These are phyloP conservation scores for Solanum chiquidenum DNA, from an alignment of 257 asterid genomes.

Conservation along the genomic window DNA sequence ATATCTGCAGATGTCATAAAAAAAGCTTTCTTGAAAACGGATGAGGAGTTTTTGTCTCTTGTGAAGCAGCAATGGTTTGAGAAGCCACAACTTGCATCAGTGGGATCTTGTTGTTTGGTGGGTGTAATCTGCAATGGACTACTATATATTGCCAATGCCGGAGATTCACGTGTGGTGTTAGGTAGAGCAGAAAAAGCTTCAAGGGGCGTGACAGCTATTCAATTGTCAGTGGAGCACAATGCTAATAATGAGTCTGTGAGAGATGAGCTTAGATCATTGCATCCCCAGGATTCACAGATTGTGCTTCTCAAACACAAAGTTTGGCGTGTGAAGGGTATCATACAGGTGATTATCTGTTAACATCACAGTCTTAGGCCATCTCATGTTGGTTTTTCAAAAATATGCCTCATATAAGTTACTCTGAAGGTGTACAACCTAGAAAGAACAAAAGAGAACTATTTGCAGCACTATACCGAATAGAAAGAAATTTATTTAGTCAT, in stretches of 20 bases:
- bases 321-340: conserved; percentile 96
- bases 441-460: background rate
- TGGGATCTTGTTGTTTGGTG: conserved; percentile 88
- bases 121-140: conserved; percentile 75
- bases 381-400: background rate
- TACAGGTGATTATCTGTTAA: conserved; percentile 47
- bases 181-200: conserved; percentile 48
- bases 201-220: conserved; percentile 58
- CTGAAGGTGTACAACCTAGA: background rate
- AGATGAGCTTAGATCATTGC: conserved; percentile 56
- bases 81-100: conserved; percentile 81
- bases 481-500: background rate
- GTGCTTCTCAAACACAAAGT: conserved; percentile 82
- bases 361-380: background rate
- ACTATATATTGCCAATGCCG: conserved; percentile 74
- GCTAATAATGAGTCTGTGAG: conserved; percentile 68
- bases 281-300: conserved; percentile 75
- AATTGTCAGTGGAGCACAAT: conserved; percentile 78
- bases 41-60: conserved; percentile 65
- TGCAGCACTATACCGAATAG: background rate
- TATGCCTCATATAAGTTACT: background rate
- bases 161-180: conserved; percentile 84
- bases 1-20: conserved; percentile 59
- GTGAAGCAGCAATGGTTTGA: conserved; percentile 66
- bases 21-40: conserved; percentile 77